Percentiles rank a stretch among this genome's conserved stretches.
Conservation (phyloP, 192 early-diverging fungal species). For the Linnemannia exigua region DNA sequence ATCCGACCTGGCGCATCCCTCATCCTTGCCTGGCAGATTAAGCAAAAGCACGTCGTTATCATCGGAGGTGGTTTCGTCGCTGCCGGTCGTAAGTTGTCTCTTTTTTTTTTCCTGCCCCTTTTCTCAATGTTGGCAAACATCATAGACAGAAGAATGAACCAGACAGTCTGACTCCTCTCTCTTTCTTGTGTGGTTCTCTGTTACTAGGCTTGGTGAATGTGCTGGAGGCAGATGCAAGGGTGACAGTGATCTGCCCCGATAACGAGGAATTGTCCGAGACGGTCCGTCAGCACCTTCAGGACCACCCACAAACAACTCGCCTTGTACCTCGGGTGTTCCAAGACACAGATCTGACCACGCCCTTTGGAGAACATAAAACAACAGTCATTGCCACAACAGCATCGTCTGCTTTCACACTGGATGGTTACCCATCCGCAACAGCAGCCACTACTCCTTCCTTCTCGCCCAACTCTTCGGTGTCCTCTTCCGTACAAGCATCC, state of each 20-base stretch:
- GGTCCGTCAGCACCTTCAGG: constrained; percentile 70
- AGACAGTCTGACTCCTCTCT: not conserved
- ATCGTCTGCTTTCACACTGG: not conserved
- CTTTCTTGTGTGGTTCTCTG: not conserved
- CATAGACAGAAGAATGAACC: too few relatives aligned
- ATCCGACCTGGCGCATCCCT: constrained; percentile 82
- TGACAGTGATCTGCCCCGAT: constrained; percentile 82
- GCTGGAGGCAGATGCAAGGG: constrained; percentile 82
- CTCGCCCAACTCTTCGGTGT: not conserved
- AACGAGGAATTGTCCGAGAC: constrained; percentile 72
- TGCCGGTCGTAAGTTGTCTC: constrained; percentile 72
- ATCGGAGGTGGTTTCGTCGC: constrained; percentile 92
- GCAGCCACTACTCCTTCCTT: not conserved
- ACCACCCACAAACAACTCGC: constrained; percentile 65
- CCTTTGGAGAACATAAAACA: constrained; percentile 35
- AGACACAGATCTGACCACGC: constrained; percentile 60
- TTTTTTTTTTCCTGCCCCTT: not conserved
- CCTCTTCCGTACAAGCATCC: not conserved
- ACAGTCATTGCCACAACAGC: not conserved
- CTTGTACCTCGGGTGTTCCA: constrained; percentile 62
- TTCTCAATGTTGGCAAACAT: too few relatives aligned
- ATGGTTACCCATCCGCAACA: not conserved
- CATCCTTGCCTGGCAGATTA: constrained; percentile 86
- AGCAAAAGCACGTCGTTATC: constrained; percentile 83
- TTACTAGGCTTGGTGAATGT: constrained; percentile 72